Conservation (phyloP, 176 grass and related monocot species). For the Poa pratensis region DNA sequence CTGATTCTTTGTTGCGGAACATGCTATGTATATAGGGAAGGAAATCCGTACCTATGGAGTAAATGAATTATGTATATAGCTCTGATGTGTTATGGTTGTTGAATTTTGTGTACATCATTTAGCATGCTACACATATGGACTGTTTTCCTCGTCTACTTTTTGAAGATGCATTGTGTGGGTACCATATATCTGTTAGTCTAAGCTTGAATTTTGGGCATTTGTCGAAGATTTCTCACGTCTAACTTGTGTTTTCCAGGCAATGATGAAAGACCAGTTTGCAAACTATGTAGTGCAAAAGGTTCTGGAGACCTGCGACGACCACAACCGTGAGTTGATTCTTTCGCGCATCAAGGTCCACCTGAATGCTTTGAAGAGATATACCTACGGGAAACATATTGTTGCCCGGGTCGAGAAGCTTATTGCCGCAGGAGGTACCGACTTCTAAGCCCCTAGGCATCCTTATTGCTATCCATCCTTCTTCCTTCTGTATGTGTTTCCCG, state of each 20-base stretch:
- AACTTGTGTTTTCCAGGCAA: constrained; percentile 56
- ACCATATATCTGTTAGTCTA: background rate
- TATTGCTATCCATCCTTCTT: background rate
- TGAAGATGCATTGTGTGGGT: background rate
- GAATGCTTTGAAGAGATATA: constrained; percentile 92
- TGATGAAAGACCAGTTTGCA: constrained; percentile 99
- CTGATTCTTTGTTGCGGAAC: constrained; percentile 8
- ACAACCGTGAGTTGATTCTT: constrained; percentile 87
- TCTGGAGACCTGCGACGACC: constrained; percentile 90
- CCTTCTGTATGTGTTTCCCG: constrained; percentile 7
- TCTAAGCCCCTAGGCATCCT: background rate
- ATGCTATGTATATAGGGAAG: background rate
- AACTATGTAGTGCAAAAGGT: constrained; percentile 99
- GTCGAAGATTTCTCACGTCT: constrained; percentile 7
- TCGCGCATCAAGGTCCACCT: constrained; percentile 98
- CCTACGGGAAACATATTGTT: constrained; percentile 97
- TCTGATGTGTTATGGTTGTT: background rate
- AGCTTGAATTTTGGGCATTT: constrained; percentile 32
- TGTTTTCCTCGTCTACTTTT: background rate
- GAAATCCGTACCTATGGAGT: background rate
- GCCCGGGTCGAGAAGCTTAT: constrained; percentile 97
- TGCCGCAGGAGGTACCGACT: constrained; percentile 73
- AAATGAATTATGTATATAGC: background rate
- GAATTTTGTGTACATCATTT: background rate
- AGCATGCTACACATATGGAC: background rate